A percentile compares a stretch with the other conserved stretches of the same genome.
phyloP scores from a whole-genome alignment of 1,284 basidiomycete species.

The Pyrrhoderma noxium region DNA sequence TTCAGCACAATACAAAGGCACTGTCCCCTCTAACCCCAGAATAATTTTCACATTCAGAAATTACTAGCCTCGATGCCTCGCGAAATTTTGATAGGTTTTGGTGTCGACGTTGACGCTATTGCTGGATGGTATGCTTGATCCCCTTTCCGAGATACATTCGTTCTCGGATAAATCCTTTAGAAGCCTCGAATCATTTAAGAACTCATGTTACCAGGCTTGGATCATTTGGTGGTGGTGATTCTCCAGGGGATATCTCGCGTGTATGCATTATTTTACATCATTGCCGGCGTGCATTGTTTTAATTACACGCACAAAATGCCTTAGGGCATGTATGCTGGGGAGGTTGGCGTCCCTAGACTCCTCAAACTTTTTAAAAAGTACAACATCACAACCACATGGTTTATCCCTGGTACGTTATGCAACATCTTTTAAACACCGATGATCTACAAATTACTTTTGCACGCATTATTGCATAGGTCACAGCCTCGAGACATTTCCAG shows the following conservation, averaged over 20 bases:
- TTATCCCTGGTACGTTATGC: constrained; percentile 50
- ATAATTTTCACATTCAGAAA: too few relatives aligned
- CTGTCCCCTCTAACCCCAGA: too few relatives aligned
- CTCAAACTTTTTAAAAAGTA: constrained; percentile 71
- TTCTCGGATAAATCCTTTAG: neutral
- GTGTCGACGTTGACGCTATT: constrained; percentile 59
- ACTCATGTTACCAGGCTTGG: constrained; percentile 41
- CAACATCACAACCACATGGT: constrained; percentile 62
- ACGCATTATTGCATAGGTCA: constrained; percentile 37
- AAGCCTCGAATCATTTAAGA: neutral
- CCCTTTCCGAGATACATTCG: neutral
- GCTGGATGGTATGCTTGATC: constrained; percentile 45
- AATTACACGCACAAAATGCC: neutral
- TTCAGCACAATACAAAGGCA: too few relatives aligned
- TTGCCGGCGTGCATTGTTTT: neutral
- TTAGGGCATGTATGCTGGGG: constrained; percentile 66
- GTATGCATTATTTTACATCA: constrained; percentile 25
- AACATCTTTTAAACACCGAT: neutral
- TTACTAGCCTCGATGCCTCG: too few relatives aligned
- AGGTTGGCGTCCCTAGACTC: constrained; percentile 62
- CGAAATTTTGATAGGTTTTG: constrained; percentile 42
- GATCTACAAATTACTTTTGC: neutral
- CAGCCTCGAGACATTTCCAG: constrained; percentile 62
- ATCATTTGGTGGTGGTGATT: constrained; percentile 64
- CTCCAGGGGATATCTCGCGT: constrained; percentile 56